Percentiles rank a stretch among this genome's conserved stretches.
These are phyloP conservation scores for Stachybotrys elegans DNA, from an alignment of 2,329 filamentous ascomycete species.

Conservation along the genomic window DNA sequence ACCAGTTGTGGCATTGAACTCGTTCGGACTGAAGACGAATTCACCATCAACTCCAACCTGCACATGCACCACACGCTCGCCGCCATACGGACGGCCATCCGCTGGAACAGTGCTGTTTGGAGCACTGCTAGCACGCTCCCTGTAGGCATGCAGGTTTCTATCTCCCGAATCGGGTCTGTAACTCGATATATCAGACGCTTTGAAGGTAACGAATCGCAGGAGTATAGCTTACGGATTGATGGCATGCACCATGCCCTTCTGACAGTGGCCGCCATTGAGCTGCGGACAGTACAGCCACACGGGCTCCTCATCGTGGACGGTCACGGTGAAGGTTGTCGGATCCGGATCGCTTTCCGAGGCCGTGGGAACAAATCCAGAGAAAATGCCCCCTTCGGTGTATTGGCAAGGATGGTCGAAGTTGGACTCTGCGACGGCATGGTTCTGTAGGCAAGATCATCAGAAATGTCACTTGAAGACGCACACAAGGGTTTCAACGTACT, in stretches of 20 bases:
- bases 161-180: background rate
- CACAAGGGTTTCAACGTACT: background rate
- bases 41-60: background rate
- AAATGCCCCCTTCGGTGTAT: background rate
- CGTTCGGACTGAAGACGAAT: background rate
- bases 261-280: conserved; percentile 52
- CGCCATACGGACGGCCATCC: background rate
- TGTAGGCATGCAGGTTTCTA: conserved; percentile 1
- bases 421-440: background rate
- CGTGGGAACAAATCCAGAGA: background rate
- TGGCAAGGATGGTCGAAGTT: background rate
- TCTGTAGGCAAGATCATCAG: background rate
- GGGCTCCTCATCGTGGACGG: conserved; percentile 37
- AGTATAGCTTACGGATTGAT: conserved; percentile 22
- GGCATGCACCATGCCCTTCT: conserved; percentile 46
- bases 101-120: background rate
- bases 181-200: background rate
- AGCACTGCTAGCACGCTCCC: background rate
- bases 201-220: background rate
- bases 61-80: background rate
- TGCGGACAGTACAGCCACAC: conserved; percentile 56
- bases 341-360: background rate
- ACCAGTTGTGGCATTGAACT: background rate
- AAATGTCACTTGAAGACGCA: background rate
- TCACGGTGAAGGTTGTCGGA: conserved; percentile 9